Conservation (phyloP, 495 filamentous ascomycete genomes). For the Aspergillus sparsus region DNA sequence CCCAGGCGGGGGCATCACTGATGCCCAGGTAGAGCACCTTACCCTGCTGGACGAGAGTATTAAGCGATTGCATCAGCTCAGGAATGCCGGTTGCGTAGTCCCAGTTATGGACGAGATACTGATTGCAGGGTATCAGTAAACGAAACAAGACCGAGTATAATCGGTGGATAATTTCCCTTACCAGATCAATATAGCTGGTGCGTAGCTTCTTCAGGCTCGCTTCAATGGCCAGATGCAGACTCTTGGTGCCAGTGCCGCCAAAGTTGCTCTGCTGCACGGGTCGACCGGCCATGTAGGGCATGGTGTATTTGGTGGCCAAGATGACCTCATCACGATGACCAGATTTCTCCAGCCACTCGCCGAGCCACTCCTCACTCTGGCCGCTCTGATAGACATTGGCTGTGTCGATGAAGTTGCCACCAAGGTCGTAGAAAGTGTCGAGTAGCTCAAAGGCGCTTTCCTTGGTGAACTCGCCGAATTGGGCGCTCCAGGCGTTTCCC, state of each 20-base stretch:
- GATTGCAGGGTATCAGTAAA: slow-evolving; percentile 23
- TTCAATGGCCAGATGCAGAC: slow-evolving; percentile 53
- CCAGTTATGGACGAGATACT: slow-evolving; percentile 60
- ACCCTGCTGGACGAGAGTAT: slow-evolving; percentile 56
- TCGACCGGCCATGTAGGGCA: slow-evolving; percentile 31
- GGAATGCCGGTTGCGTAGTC: slow-evolving; percentile 63
- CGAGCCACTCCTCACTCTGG: slow-evolving; percentile 15
- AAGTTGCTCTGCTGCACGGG: slow-evolving; percentile 53
- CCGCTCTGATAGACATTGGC: slow-evolving; percentile 14
- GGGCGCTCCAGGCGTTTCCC: slow-evolving; percentile 14
- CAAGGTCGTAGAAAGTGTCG: slow-evolving; percentile 15
- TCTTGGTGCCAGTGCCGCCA: slow-evolving; percentile 61
- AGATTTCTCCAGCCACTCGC: slow-evolving; percentile 17
- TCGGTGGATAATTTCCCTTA: neutral
- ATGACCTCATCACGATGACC: slow-evolving; percentile 61
- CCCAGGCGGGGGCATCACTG: slow-evolving; percentile 68
- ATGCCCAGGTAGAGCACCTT: slow-evolving; percentile 74
- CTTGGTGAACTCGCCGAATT: slow-evolving; percentile 7
- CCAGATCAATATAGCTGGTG: slow-evolving; percentile 64
- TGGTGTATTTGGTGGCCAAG: slow-evolving; percentile 72
- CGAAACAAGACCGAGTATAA: slow-evolving; percentile 6
- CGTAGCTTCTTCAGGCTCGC: slow-evolving; percentile 60
- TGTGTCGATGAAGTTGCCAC: slow-evolving; percentile 20
- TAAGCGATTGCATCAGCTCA: slow-evolving; percentile 71
- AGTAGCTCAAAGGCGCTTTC: slow-evolving; percentile 16